Evolutionary conservation across 495 filamentous ascomycete species (phyloP), one percentile per base, ranked within the genome.

Genomic region (Aspergillus baeticus): DNA sequence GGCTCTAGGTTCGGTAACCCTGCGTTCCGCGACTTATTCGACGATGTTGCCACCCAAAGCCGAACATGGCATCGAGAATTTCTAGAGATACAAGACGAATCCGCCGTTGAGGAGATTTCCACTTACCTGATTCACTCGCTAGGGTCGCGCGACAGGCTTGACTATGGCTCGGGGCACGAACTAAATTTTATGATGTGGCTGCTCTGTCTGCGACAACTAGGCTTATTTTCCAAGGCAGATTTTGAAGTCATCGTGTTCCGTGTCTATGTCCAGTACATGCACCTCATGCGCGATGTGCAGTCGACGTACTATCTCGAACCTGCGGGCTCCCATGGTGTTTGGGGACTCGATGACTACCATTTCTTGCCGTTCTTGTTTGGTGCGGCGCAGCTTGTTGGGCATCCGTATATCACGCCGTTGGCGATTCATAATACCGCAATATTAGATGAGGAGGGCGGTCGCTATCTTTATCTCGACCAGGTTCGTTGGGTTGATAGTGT

Each of bases 281-380:
- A 83, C 49, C 84, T 97, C 13, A 82, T 97, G 60, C 88, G 94
- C 31, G 84, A 83, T 20, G 77, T 99, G 17, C 93, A 98, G 60
- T 79, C 87, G 26, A 92, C 89, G 15, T 99, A 98, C 68, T 96
- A 90, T 34, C 87, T 99, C 18, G 94, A 99, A 67, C 94, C 94
- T 1, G 94, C 94, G 7, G 94, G 92, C 15, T 95, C 91, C 37
- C 92, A 97, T 68, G 92, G 92, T 15, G 92, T 97, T 44, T 97
- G 92, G 92, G 92, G 92, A 34, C 75, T 99, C 36, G 94, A 99
- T 69, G 94, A 99, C 74, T 95, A 99, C 72, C 91, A 85, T 35
- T 98, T 98, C 73, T 73, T 94, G n/a, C 90, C 94, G 0, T 99
- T 98, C 75, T 87, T 99, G 45, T 94, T 97, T 65, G 94, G 94